A percentile compares a stretch with the other conserved stretches of the same genome.
Conservation (phyloP, 2,329 filamentous ascomycete species). For the Teratosphaeria epicoccoides region DNA sequence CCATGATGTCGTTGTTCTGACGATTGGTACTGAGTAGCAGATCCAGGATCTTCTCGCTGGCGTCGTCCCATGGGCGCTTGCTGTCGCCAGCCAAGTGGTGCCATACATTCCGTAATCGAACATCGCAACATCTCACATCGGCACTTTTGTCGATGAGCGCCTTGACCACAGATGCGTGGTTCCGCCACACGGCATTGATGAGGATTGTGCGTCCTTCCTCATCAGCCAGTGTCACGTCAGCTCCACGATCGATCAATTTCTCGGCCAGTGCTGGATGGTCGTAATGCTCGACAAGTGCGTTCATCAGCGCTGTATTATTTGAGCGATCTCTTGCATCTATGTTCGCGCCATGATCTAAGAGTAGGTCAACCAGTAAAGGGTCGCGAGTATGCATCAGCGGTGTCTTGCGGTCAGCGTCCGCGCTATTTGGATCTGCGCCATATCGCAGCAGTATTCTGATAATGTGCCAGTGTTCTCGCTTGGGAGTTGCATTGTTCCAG, state of each 20-base stretch:
- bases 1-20: conserved; percentile 2
- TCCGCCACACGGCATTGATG: conserved; percentile 29
- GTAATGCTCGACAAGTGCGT: background rate
- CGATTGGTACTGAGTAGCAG: background rate
- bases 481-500: background rate
- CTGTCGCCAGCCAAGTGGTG: conserved; percentile 35
- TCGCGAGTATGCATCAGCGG: conserved; percentile 6
- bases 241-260: conserved; percentile 1
- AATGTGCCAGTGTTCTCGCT: conserved; percentile 27
- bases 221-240: conserved; percentile 1
- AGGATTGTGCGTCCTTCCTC: conserved; percentile 1
- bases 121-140: conserved; percentile 9
- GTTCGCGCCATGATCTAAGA: background rate
- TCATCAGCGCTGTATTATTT: conserved; percentile 1
- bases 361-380: background rate
- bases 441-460: conserved; percentile 31
- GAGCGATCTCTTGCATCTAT: background rate
- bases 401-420: conserved; percentile 2
- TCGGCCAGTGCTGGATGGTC: background rate
- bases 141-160: conserved; percentile 21
- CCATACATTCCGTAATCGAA: conserved; percentile 14
- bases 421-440: conserved; percentile 20
- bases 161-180: conserved; percentile 29
- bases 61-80: conserved; percentile 2
- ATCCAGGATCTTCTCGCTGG: background rate